Conservation (phyloP, 306 rosid species). For the Acacia acuminata region DNA sequence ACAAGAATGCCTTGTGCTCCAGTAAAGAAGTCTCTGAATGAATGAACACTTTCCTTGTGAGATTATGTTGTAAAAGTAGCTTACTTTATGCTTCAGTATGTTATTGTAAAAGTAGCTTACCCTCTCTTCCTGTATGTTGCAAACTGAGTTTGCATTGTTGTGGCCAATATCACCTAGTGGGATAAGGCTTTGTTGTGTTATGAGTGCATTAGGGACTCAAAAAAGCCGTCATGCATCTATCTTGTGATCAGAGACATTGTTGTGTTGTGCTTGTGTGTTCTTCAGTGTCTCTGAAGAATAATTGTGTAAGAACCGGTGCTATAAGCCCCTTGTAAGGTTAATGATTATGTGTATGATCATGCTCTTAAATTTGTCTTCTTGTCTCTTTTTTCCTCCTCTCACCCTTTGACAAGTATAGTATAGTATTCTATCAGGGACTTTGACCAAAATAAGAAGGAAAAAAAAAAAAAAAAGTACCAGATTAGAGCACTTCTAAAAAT, state of each 20-base stretch:
- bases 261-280: constrained; percentile 22
- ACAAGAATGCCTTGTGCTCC: constrained; percentile 70
- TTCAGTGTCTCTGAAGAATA: constrained; percentile 29
- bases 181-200: neutral
- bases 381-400: neutral
- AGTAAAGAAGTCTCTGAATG: constrained; percentile 34
- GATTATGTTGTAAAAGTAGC: neutral
- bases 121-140: neutral
- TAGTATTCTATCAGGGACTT: no score
- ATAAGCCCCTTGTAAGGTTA: constrained; percentile 7
- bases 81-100: neutral
- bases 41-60: constrained; percentile 21
- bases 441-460: no score
- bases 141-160: neutral
- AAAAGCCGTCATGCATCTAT: constrained; percentile 23
- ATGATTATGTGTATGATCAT: neutral
- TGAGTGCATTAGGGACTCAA: constrained; percentile 31
- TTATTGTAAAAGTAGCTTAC: neutral
- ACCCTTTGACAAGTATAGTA: neutral
- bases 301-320: constrained; percentile 19
- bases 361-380: neutral
- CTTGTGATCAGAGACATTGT: constrained; percentile 29
- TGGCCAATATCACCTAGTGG: neutral
- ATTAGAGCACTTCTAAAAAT: no score
- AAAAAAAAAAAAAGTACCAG: no score